Evolutionary conservation across 129 eudicot genomes (phyloP).

Genomic region (Arctium lappa): DNA sequence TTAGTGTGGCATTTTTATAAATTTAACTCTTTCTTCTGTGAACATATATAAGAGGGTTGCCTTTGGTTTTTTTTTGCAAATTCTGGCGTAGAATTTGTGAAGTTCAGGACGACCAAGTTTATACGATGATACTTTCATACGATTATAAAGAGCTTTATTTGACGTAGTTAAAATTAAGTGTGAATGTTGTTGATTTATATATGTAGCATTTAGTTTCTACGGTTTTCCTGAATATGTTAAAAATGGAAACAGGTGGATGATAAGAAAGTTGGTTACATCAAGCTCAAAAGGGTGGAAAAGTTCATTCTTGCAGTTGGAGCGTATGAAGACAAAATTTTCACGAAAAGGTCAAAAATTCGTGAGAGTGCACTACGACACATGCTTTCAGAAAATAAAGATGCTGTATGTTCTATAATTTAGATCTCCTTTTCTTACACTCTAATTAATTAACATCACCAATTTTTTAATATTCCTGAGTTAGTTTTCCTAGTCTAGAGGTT

Average conservation of each 20-base stretch:
- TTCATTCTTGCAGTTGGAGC: slow-evolving; percentile 50
- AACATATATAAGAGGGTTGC: not conserved
- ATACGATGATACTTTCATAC: not conserved
- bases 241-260: slow-evolving; percentile 37
- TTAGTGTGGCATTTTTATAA: slow-evolving; percentile 5
- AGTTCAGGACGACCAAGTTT: not conserved
- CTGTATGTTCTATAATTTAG: slow-evolving; percentile 27
- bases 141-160: not conserved
- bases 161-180: not conserved
- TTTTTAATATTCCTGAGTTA: not conserved
- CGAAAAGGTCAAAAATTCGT: slow-evolving; percentile 36
- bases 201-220: not conserved
- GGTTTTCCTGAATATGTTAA: not conserved
- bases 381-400: slow-evolving; percentile 7
- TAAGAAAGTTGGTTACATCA: slow-evolving; percentile 34
- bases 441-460: not conserved
- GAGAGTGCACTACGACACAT: slow-evolving; percentile 28
- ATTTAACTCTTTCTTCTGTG: not conserved
- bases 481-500: not conserved
- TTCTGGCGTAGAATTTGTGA: not conserved
- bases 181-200: not conserved
- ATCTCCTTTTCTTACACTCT: not conserved
- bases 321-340: slow-evolving; percentile 56
- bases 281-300: slow-evolving; percentile 57
- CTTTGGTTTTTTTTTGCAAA: not conserved